Base-by-base conservation (phyloP, 2,329 filamentous ascomycete species). In the Calonectria ilicicola region DNA sequence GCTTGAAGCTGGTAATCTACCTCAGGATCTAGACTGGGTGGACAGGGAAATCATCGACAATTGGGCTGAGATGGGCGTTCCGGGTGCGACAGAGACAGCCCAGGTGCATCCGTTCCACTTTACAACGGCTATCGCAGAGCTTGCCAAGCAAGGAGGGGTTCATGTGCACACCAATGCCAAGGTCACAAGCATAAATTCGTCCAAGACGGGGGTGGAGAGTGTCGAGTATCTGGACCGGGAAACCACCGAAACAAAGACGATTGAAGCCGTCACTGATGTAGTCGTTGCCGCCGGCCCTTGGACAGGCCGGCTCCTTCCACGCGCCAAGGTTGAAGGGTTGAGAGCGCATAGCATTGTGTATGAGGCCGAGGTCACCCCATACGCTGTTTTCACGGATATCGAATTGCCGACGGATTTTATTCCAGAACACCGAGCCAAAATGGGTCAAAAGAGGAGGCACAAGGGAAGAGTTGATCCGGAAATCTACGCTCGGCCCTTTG, bases 71-170 rank as follows among this genome's bases (percentile, higher is more conserved):
- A 98, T 98, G 95, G 95, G 95, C 27, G 76, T 81, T 1, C 85
- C 86, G 2, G 92, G 91, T 3, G 91, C 92, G 0, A 89, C 89
- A 1, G 94, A 95, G 73, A 98, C 97, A 1, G 94, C 97, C 0
- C 97, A 99, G 84, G 96, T 98, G 3, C 96, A 99, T 80, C 97
- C 97, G 0, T 94, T 93, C 74, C 92, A 95, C 53, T 98, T 99
- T 81, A 98, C 97, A 0, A 96, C 91, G 0, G 89, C 92, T 19
- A 97, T 98, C 83, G 94, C 94, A 5, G 87, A 91, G 49, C 88
- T 98, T 15, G 95, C 96, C 0, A 85, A 90, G 69, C 90, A 94
- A 65, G 89, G 88, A 29, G 94, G 94, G 2, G 91, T 90, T 75
- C 89, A 92, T 26, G 88, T 98, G 66, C 87, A 91, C 35, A 87